These are phyloP conservation scores for Fusarium luffae DNA, from an alignment of 2,329 filamentous ascomycete species.

Conservation along the genomic window DNA sequence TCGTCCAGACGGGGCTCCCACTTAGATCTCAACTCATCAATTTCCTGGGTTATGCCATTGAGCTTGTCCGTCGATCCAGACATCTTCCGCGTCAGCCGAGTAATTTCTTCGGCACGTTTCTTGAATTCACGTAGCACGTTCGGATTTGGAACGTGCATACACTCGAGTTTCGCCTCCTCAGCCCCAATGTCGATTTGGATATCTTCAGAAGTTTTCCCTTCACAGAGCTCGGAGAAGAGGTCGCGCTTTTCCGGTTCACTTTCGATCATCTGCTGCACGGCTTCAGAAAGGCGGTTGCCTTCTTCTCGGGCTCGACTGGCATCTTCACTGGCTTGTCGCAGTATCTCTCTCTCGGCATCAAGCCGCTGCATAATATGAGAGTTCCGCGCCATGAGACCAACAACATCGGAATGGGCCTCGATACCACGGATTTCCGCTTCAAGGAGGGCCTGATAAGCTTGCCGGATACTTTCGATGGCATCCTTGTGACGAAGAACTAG, in stretches of 20 bases:
- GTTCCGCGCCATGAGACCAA: conserved; percentile 75
- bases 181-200: conserved; percentile 79
- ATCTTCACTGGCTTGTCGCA: conserved; percentile 52
- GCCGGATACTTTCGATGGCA: conserved; percentile 70
- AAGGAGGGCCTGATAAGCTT: conserved; percentile 71
- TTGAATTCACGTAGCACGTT: conserved; percentile 82
- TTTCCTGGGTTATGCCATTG: conserved; percentile 65
- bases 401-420: conserved; percentile 85
- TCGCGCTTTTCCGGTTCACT: conserved; percentile 54
- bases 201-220: conserved; percentile 67
- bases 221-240: conserved; percentile 57
- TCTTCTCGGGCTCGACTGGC: conserved; percentile 52
- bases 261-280: conserved; percentile 55
- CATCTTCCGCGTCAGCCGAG: conserved; percentile 68
- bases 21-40: conserved; percentile 71
- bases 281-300: conserved; percentile 46
- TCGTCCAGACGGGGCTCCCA: conserved; percentile 89
- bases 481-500: conserved; percentile 65
- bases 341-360: conserved; percentile 56
- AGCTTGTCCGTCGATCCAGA: conserved; percentile 66
- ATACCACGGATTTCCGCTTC: conserved; percentile 77
- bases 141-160: conserved; percentile 82
- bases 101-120: conserved; percentile 75
- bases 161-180: conserved; percentile 78
- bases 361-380: conserved; percentile 65